These are phyloP conservation scores for Gossypium raimondii DNA, from an alignment of 345 rosid species.

Conservation along the genomic window DNA sequence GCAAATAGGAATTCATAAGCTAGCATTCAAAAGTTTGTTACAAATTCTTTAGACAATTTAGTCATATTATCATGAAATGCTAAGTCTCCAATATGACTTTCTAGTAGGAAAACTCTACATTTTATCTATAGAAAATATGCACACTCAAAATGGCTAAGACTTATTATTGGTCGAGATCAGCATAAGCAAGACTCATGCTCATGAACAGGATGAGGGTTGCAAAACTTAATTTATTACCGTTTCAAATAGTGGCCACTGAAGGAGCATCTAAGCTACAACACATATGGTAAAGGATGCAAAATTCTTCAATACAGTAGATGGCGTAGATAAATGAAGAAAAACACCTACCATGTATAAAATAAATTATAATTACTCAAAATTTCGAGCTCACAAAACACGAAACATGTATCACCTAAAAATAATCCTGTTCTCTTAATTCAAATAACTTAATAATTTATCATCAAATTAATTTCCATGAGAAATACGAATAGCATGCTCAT, in stretches of 20 bases:
- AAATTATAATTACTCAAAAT: neutral
- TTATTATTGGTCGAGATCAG: neutral
- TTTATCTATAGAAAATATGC: too few relatives aligned
- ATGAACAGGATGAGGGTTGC: too few relatives aligned
- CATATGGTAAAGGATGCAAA: neutral
- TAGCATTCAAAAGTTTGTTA: neutral
- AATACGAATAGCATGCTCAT: neutral
- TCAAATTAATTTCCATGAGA: constrained; percentile 10
- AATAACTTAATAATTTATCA: constrained; percentile 8
- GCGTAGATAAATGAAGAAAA: neutral
- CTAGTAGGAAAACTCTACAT: neutral
- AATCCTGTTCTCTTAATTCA: neutral
- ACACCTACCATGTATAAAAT: neutral
- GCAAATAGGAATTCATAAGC: constrained; percentile 29
- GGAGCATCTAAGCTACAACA: neutral
- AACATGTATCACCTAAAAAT: neutral
- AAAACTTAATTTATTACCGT: neutral
- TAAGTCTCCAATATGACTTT: neutral
- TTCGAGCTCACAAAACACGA: neutral
- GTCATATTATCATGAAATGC: constrained; percentile 10
- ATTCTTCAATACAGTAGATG: too few relatives aligned
- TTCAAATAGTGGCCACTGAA: neutral
- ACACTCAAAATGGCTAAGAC: neutral
- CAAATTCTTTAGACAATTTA: constrained; percentile 10
- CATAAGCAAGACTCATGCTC: neutral